Evolutionary conservation across 371 early-diverging fungal genomes (phyloP).

Genomic region (Actinomortierella ambigua): DNA sequence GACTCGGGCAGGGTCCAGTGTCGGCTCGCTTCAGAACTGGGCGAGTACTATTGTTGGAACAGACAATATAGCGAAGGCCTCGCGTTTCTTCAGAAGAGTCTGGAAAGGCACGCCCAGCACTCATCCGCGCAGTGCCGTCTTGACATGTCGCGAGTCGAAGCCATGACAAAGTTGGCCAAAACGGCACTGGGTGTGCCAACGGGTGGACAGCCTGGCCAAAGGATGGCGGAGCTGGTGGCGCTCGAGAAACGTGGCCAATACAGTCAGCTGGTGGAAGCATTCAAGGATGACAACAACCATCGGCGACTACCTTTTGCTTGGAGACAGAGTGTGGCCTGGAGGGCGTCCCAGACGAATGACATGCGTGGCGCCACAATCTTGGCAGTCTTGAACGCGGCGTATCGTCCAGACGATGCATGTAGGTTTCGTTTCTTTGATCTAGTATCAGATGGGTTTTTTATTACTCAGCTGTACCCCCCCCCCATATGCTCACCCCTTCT

Average conservation of each 20-base stretch:
- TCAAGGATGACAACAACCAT: conserved; percentile 20
- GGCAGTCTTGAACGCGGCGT: conserved; percentile 27
- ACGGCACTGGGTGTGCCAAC: too few species aligned
- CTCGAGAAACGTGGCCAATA: neutral
- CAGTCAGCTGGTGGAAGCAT: conserved; percentile 14
- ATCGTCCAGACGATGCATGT: conserved; percentile 23
- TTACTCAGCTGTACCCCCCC: too few species aligned
- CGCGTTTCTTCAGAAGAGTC: conserved; percentile 13
- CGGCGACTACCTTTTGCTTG: conserved; percentile 15
- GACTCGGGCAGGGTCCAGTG: conserved; percentile 8
- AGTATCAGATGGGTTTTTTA: neutral
- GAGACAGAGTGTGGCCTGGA: conserved; percentile 19
- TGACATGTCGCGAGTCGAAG: too few species aligned
- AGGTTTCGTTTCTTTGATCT: neutral
- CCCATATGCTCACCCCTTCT: too few species aligned
- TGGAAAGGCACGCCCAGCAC: conserved; percentile 9
- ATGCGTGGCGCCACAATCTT: conserved; percentile 10
- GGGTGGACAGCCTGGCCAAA: too few species aligned
- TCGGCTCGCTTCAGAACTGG: conserved; percentile 27
- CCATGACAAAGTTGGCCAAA: too few species aligned
- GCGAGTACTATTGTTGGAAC: conserved; percentile 38
- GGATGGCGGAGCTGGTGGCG: too few species aligned
- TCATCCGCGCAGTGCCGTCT: neutral
- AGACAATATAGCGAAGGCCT: conserved; percentile 18
- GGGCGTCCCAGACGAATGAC: conserved; percentile 11